Percentiles rank a stretch among this genome's conserved stretches.
These are phyloP conservation scores for Citrus mangshanensis DNA, from an alignment of 345 rosid species.

Conservation along the genomic window DNA sequence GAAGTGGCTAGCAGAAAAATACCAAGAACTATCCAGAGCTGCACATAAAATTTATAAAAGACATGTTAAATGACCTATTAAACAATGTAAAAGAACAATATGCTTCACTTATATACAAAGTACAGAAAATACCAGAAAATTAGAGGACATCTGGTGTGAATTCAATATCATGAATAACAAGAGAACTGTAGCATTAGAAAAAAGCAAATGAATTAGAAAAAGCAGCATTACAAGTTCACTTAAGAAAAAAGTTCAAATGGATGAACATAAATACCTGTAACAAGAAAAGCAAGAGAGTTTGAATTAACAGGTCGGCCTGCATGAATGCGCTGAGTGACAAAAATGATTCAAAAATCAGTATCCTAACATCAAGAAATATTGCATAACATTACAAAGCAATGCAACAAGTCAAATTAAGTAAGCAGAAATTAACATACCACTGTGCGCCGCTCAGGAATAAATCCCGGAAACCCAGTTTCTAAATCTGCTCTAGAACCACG, in stretches of 20 bases:
- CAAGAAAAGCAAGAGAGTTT: conserved; percentile 87
- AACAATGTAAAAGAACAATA: background rate
- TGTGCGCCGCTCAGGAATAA: conserved; percentile 65
- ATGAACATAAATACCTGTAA: conserved; percentile 55
- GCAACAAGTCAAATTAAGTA: background rate
- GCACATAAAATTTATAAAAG: conserved; percentile 17
- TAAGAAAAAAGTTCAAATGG: background rate
- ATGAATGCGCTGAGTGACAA: conserved; percentile 65
- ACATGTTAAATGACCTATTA: background rate
- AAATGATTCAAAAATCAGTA: background rate
- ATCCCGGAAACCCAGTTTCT: conserved; percentile 68
- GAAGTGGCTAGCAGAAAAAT: conserved; percentile 89
- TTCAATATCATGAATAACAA: conserved; percentile 91
- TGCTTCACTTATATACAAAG: background rate
- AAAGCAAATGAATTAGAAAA: conserved; percentile 11
- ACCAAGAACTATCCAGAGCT: conserved; percentile 95
- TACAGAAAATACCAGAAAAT: conserved; percentile 67
- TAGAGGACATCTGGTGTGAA: conserved; percentile 91
- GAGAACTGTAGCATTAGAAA: conserved; percentile 55
- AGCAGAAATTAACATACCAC: conserved; percentile 45
- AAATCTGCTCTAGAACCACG: conserved; percentile 84
- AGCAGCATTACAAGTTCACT: background rate
- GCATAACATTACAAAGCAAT: background rate
- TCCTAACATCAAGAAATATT: background rate
- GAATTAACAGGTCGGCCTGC: conserved; percentile 79